Evolutionary conservation across 306 rosid genomes (phyloP), one percentile per base, ranked within the genome.

Genomic region (Medicago lupulina): DNA sequence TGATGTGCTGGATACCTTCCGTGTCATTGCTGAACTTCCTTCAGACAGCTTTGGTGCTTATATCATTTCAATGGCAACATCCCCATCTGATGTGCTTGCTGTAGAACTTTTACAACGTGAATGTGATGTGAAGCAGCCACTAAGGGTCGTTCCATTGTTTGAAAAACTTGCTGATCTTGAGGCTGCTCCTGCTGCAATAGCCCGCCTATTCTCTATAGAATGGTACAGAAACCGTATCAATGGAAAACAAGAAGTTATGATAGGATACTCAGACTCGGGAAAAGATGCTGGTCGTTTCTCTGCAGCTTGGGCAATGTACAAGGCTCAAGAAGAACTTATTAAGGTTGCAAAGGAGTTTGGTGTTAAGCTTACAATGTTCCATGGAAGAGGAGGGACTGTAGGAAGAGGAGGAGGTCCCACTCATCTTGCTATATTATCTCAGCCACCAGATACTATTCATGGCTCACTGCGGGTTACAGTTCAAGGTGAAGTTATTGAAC

Each of bases 331-430:
- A 65, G 97, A 96, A 64, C 98, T 96, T 8, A 70, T 96, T 28
- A 77, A 88, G 85, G 99, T 96, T 61, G 93, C 99, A 1, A 96
- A 96, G 84, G 60, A 88, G 67, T 90, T n/a, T 36, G 97, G 97
- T 36, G 85, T 96, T 38, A 96, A 96, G 89, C 86, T 96, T 17
- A 90, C 97, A 17, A 96, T 96, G 99, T 96, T 96, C 81, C 99
- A 96, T 75, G 99, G 99, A n/a, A 90, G 99, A 84, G 99, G 99
- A 73, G 99, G 99, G 77, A 96, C 99, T 17, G 99, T 96, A 70
- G 99, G 99, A 47, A 85, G 99, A 83, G 99, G 99, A 83, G 99
- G 99, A 2, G 99, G 99, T 0, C 99, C 99, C 4, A 96, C 99
- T 60, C 99, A 96, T 76, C 97, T 96, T 74, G 99, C 99, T 68